Evolutionary conservation across 2,329 filamentous ascomycete genomes (phyloP).

Genomic region (Diaporthe ilicicola): DNA sequence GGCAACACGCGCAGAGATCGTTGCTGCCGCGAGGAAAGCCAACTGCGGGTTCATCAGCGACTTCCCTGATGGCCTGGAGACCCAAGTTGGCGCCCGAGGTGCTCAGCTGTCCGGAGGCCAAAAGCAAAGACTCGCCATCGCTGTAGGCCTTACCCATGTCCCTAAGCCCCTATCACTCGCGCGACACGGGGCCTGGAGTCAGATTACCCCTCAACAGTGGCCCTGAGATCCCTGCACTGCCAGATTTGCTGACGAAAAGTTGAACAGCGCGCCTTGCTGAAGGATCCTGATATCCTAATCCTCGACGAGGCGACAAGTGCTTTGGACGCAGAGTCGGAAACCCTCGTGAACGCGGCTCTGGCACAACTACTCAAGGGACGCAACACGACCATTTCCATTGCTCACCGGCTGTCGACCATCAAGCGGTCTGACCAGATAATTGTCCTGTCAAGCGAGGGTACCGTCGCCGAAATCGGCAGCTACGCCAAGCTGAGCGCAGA

Average conservation of each 20-base stretch:
- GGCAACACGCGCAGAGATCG: conserved; percentile 81
- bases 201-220: neutral
- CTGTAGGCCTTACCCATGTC: conserved; percentile 46
- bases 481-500: conserved; percentile 80
- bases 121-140: conserved; percentile 98
- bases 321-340: conserved; percentile 95
- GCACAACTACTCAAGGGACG: conserved; percentile 81
- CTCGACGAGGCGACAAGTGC: conserved; percentile 97
- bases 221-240: neutral
- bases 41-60: conserved; percentile 98
- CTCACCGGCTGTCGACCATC: conserved; percentile 94
- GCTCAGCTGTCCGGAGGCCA: conserved; percentile 95
- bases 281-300: conserved; percentile 95
- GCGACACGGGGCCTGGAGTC: neutral
- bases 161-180: too few relatives aligned
- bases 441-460: conserved; percentile 85
- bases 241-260: neutral
- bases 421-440: conserved; percentile 96
- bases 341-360: conserved; percentile 91
- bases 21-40: conserved; percentile 86
- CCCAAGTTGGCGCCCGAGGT: conserved; percentile 88
- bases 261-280: conserved; percentile 77
- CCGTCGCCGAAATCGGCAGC: conserved; percentile 88
- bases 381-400: conserved; percentile 98
- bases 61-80: conserved; percentile 95